Conservation (phyloP, 2,329 filamentous ascomycete species). For the Stagonosporopsis chrysanthemi region DNA sequence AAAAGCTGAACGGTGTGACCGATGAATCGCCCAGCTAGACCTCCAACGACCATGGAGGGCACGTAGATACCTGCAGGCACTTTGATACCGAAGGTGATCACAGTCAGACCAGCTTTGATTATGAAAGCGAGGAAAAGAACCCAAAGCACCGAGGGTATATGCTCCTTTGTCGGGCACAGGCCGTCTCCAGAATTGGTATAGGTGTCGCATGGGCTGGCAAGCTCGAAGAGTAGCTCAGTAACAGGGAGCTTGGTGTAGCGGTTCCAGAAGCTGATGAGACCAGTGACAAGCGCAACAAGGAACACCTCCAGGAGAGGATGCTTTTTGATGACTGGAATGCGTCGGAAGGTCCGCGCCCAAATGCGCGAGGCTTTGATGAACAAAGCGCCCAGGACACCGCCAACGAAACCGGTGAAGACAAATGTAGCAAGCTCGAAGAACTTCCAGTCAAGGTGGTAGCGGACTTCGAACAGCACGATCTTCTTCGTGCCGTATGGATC, state of each 20-base stretch:
- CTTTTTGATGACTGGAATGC: conserved; percentile 78
- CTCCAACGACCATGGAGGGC: conserved; percentile 97
- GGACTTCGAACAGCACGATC: conserved; percentile 94
- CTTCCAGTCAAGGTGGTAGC: conserved; percentile 89
- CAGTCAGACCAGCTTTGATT: conserved; percentile 87
- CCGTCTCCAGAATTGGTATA: conserved; percentile 73
- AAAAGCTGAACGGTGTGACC: conserved; percentile 86
- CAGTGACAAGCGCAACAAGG: conserved; percentile 85
- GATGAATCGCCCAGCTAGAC: conserved; percentile 85
- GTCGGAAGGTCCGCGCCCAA: conserved; percentile 90
- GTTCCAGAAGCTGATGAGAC: conserved; percentile 91
- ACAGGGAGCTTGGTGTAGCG: conserved; percentile 87
- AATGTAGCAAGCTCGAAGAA: conserved; percentile 90
- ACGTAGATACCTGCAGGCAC: conserved; percentile 97
- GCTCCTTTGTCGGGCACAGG: conserved; percentile 76
- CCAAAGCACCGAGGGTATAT: conserved; percentile 79
- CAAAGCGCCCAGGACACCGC: conserved; percentile 82
- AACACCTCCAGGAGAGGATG: conserved; percentile 88
- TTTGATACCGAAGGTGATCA: conserved; percentile 95
- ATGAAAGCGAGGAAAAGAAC: conserved; percentile 80
- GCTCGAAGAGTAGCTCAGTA: conserved; percentile 86
- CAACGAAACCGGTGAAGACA: conserved; percentile 83
- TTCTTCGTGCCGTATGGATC: conserved; percentile 97
- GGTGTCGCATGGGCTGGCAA: conserved; percentile 85
- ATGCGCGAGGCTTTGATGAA: conserved; percentile 95